These are phyloP conservation scores for Xylaria sp. DNA, from an alignment of 2,329 filamentous ascomycete species.

Conservation along the genomic window DNA sequence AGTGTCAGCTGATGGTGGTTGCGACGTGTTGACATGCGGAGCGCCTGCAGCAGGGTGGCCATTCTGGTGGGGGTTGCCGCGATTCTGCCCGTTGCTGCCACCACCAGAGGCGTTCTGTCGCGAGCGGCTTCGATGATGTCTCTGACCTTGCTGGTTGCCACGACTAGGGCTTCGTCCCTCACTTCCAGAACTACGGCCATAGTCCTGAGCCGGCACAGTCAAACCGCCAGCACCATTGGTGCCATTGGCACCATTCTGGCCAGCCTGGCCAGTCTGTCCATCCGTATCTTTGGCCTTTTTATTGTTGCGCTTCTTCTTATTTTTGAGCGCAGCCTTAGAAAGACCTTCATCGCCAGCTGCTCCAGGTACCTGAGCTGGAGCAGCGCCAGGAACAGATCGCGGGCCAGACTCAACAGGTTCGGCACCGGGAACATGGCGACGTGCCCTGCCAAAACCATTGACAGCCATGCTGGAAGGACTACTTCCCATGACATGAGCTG, in stretches of 20 bases:
- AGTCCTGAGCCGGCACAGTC: slow-evolving; percentile 42
- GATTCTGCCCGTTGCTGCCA: slow-evolving; percentile 44
- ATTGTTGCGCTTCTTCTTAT: slow-evolving; percentile 93
- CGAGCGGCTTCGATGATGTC: slow-evolving; percentile 48
- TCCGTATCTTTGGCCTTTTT: slow-evolving; percentile 85
- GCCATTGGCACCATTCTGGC: slow-evolving; percentile 31
- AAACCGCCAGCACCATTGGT: slow-evolving; percentile 33
- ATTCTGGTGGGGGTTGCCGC: slow-evolving; percentile 45
- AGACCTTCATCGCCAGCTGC: slow-evolving; percentile 65
- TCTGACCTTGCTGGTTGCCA: slow-evolving; percentile 48
- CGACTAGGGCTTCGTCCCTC: slow-evolving; percentile 62
- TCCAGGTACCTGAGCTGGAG: slow-evolving; percentile 56
- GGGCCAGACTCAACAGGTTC: slow-evolving; percentile 58
- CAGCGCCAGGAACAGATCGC: slow-evolving; percentile 61
- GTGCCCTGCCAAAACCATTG: slow-evolving; percentile 74
- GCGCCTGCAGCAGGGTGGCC: slow-evolving; percentile 20
- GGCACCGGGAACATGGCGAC: slow-evolving; percentile 81
- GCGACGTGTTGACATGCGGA: slow-evolving; percentile 31
- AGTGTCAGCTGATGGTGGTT: slow-evolving; percentile 45
- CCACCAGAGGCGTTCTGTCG: slow-evolving; percentile 43
- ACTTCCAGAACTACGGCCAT: slow-evolving; percentile 40
- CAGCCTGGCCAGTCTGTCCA: slow-evolving; percentile 52
- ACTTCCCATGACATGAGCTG: slow-evolving; percentile 75
- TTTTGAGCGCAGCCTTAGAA: slow-evolving; percentile 83
- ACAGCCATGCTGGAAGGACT: slow-evolving; percentile 63